Percentiles rank a stretch among this genome's conserved stretches.
These are phyloP conservation scores for Thelonectria rubi DNA, from an alignment of 2,329 filamentous ascomycete species.

Conservation along the genomic window DNA sequence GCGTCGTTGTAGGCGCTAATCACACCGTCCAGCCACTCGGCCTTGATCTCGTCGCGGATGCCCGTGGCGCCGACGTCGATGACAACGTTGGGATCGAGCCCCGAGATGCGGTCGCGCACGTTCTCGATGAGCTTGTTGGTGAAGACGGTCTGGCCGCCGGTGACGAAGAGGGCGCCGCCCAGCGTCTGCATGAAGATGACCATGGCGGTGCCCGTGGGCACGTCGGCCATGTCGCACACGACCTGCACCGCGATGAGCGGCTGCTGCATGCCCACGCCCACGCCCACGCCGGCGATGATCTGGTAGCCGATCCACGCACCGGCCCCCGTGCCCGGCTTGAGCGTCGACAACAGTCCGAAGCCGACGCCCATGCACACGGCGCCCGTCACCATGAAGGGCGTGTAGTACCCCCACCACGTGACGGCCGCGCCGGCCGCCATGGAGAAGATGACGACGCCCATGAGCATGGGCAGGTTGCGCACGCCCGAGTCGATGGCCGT, in stretches of 20 bases:
- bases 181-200: constrained; percentile 48
- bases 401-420: constrained; percentile 55
- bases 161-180: constrained; percentile 57
- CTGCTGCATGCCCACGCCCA: constrained; percentile 56
- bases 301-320: constrained; percentile 57
- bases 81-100: constrained; percentile 46
- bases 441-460: constrained; percentile 49
- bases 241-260: constrained; percentile 56
- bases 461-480: constrained; percentile 52
- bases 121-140: constrained; percentile 55
- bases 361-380: constrained; percentile 49
- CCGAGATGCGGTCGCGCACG: constrained; percentile 48
- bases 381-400: constrained; percentile 52
- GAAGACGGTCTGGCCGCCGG: constrained; percentile 60
- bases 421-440: constrained; percentile 48
- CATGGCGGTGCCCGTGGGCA: constrained; percentile 50
- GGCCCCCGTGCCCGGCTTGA: constrained; percentile 46
- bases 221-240: constrained; percentile 41
- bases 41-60: constrained; percentile 43
- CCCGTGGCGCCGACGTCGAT: constrained; percentile 50
- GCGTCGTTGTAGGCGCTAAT: constrained; percentile 56
- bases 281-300: constrained; percentile 44
- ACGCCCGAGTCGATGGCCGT: constrained; percentile 52
- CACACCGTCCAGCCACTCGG: constrained; percentile 46
- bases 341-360: constrained; percentile 54